Base-by-base conservation (phyloP, 2,329 filamentous ascomycete genomes). In the Beauveria sp. region DNA sequence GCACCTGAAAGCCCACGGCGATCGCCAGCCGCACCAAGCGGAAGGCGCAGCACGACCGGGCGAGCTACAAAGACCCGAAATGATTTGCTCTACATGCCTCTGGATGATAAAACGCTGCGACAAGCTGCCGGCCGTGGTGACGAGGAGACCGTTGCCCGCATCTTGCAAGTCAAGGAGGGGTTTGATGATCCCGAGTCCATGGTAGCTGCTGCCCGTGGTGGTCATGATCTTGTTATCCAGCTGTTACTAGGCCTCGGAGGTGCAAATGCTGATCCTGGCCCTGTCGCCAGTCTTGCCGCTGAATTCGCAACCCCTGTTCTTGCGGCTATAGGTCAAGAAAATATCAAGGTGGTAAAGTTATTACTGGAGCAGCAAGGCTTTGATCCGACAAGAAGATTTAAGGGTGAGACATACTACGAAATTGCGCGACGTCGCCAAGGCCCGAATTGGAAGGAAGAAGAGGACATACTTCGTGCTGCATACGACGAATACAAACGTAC, bases 261-360 rank as follows among this genome's bases (percentile, higher is more conserved):
- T 54, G 82, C 83, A 14, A 83, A 85, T 58, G 80, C 83, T 0
- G 90, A 95, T 67, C 91, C 91, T 38, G 79, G 82, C 7, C 84
- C 90, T 14, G 74, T 92, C 52, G 69, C 78, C 9, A 80, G 81
- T 34, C 78, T 84, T 62, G 79, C 81, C 30, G 75, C 81, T 47
- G 92, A 95, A 62, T 87, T 90, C 69, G 89, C 93, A 57, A 98
- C 93, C 1, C 95, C 95, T 1, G 96, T 99, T 80, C 83, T 97
- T 43, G 92, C 93, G 62, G 93, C 95, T 1, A 97, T 99, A 66
- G 93, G 95, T 18, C 89, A 93, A 67, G 85, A 87, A 65, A 95
- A 96, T 68, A 82, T 95, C 55, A 89, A 91, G 66, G 91, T 97
- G 62, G 86, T 99, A 50, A 84, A 89, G 62, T 78, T 96, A 12